Conservation (phyloP, 257 asterid genomes). For the Euphrasia confusa region DNA sequence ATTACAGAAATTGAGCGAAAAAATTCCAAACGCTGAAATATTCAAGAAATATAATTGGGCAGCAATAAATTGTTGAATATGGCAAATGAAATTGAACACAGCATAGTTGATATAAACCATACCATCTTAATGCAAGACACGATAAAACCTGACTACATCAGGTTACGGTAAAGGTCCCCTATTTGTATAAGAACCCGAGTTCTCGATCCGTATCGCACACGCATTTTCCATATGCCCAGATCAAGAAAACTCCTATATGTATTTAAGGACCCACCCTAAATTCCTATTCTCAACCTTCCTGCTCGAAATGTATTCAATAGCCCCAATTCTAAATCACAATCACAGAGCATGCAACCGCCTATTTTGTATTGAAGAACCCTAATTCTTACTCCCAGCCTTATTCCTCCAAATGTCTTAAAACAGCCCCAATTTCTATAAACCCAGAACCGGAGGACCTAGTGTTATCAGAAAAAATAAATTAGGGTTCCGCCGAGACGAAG, state of each 20-base stretch:
- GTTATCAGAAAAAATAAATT: constrained; percentile 1
- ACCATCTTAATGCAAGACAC: constrained; percentile 29
- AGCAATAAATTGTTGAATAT: background rate
- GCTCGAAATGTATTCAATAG: background rate
- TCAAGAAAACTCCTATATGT: background rate
- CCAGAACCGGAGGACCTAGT: constrained; percentile 2
- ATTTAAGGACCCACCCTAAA: background rate
- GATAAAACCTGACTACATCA: constrained; percentile 18
- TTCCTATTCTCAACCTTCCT: background rate
- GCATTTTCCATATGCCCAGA: constrained; percentile 11
- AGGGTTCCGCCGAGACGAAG: constrained; percentile 19
- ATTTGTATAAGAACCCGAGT: constrained; percentile 14
- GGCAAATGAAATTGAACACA: background rate
- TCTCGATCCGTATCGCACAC: background rate
- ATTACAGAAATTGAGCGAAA: constrained; percentile 1
- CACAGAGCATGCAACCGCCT: background rate
- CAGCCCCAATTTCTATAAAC: constrained; percentile 17
- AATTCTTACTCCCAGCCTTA: background rate
- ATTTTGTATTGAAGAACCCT: constrained; percentile 14
- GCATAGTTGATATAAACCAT: constrained; percentile 10
- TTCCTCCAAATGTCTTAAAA: background rate
- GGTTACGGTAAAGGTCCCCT: constrained; percentile 4
- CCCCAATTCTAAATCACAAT: background rate
- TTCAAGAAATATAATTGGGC: constrained; percentile 1
- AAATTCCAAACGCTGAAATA: background rate